phyloP scores from a whole-genome alignment of 2,329 filamentous ascomycete species.

The Pseudophaeomoniella oleicola region DNA sequence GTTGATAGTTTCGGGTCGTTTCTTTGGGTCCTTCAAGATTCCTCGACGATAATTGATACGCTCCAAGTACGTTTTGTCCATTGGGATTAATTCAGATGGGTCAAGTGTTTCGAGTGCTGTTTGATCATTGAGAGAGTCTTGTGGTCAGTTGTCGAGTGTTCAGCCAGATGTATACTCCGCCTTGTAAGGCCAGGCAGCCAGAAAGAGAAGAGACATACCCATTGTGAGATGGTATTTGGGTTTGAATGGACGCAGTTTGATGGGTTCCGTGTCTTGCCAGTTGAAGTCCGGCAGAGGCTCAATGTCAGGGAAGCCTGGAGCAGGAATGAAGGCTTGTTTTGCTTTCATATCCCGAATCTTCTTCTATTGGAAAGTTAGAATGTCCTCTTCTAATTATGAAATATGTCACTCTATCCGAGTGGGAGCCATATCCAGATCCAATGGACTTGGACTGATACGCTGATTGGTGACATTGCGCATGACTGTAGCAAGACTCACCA shows the following conservation, averaged over 20 bases:
- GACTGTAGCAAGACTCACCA: constrained; percentile 1
- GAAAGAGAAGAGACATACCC: constrained; percentile 26
- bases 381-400: neutral
- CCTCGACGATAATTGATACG: constrained; percentile 35
- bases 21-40: constrained; percentile 29
- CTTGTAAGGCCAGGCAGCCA: neutral
- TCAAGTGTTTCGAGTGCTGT: constrained; percentile 38
- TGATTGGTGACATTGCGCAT: no score
- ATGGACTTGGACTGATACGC: no score
- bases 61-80: constrained; percentile 44
- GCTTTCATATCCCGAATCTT: constrained; percentile 6
- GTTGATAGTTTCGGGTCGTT: constrained; percentile 24
- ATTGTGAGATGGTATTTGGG: constrained; percentile 50
- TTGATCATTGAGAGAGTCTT: constrained; percentile 1
- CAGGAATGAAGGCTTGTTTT: constrained; percentile 8
- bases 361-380: constrained; percentile 1
- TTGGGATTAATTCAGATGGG: constrained; percentile 39
- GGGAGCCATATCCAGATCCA: no score
- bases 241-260: constrained; percentile 43
- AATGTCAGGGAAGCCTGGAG: constrained; percentile 14
- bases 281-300: constrained; percentile 34
- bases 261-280: constrained; percentile 34
- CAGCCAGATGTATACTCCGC: neutral
- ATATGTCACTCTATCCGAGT: no score
- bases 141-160: neutral